These are phyloP conservation scores for Termitomyces bulborhizus DNA, from an alignment of 768 basidiomycete genomes.

Conservation along the genomic window DNA sequence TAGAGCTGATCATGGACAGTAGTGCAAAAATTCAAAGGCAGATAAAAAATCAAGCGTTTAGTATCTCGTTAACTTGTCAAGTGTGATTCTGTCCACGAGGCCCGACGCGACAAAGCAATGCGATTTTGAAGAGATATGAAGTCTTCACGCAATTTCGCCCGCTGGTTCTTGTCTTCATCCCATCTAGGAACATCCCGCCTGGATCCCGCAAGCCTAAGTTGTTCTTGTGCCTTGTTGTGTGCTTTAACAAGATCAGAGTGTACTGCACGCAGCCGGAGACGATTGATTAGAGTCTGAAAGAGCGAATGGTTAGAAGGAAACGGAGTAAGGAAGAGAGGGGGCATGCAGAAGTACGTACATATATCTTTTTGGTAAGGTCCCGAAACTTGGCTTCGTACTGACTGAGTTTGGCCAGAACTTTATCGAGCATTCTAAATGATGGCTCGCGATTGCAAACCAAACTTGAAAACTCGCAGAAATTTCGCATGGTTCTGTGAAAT, in stretches of 20 bases:
- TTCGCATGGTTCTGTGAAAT: conserved; percentile 5
- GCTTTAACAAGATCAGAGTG: conserved; percentile 25
- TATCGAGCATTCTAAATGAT: conserved; percentile 7
- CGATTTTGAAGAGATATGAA: conserved; percentile 16
- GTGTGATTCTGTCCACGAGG: conserved; percentile 6
- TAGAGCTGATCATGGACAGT: too few species aligned
- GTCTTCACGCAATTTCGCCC: conserved; percentile 25
- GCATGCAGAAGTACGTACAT: conserved; percentile 17
- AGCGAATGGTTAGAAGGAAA: not conserved
- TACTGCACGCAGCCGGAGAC: conserved; percentile 26
- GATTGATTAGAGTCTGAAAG: conserved; percentile 19
- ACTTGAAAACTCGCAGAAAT: conserved; percentile 6
- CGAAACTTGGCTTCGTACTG: conserved; percentile 33
- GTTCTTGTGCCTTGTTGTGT: conserved; percentile 23
- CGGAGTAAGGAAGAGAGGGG: not conserved
- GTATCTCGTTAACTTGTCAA: not conserved
- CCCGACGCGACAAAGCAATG: not conserved
- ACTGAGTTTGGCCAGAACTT: conserved; percentile 24
- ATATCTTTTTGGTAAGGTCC: conserved; percentile 31
- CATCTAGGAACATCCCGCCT: conserved; percentile 23
- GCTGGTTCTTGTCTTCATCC: conserved; percentile 27
- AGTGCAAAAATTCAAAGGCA: not conserved
- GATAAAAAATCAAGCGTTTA: not conserved
- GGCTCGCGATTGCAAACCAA: conserved; percentile 1
- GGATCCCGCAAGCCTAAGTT: conserved; percentile 16